Base-by-base conservation (phyloP, 163 green algal genomes). In the Chloroidium sp. region DNA sequence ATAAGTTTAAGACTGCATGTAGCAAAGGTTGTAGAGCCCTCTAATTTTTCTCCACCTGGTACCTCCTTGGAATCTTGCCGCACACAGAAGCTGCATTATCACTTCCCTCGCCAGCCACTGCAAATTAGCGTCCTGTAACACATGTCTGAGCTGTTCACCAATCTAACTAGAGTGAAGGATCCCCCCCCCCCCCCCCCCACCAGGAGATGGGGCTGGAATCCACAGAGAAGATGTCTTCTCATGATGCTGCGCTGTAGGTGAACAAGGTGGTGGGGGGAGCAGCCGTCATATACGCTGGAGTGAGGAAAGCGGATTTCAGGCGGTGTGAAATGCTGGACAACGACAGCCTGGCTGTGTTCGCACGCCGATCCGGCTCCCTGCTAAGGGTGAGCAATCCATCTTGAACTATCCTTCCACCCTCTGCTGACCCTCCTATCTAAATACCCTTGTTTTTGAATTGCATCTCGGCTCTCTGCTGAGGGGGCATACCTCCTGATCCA, bases 211-310 rank as follows among this genome's bases (percentile, higher is more conserved):
- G 36, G 36, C 36, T 36, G 36, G 36, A 36, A 36, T 36, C 36
- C 36, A 36, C 36, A 36, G 36, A 36, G 36, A 36, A 36, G 36
- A 36, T 36, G 36, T 36, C 36, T 36, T 36, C 36, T 36, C 36
- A 36, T 36, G 36, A 36, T 36, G 36, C 36, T 36, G 36, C 36
- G 36, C 2, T 77, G 67, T 59, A 82, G 78, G 78, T 77, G 8
- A 69, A 82, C 61, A 59, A 61, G 1, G 78, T 77, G 68, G 78
- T 77, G 58, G 4, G 68, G 3, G 78, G 78, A 58, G 68, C 59
- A 13, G 78, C 78, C 3, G 36, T 77, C 60, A 1, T 76, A 12
- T 82, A 77, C 68, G 57, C 12, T 62, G 6, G n/a, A 6, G 14
- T 82, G 68, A 3, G 59, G 10, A 59, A 2, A 58, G 68, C 69